These are phyloP conservation scores for Penicillium taxi DNA, from an alignment of 495 filamentous ascomycete species.

Conservation along the genomic window DNA sequence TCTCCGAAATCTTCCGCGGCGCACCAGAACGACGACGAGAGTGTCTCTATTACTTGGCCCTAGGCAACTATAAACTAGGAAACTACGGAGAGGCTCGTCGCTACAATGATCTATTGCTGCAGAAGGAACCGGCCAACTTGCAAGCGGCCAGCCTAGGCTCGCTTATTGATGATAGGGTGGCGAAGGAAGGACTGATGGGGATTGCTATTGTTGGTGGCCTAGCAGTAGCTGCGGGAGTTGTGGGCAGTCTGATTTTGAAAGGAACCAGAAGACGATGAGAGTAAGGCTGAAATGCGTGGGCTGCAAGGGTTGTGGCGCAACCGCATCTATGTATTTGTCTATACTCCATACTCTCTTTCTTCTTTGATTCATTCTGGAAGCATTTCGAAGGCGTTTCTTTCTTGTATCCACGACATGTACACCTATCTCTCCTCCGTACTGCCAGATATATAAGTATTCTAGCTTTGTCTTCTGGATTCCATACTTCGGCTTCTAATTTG, in stretches of 20 bases:
- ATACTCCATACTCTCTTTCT: conserved; percentile 5
- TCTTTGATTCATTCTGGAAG: conserved; percentile 3
- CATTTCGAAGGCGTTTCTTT: conserved; percentile 9
- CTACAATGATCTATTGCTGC: conserved; percentile 88
- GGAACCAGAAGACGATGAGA: conserved; percentile 51
- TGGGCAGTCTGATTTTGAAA: conserved; percentile 77
- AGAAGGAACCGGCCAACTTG: conserved; percentile 80
- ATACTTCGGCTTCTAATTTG: too few species aligned
- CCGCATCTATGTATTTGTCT: conserved; percentile 3
- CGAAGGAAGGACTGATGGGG: conserved; percentile 86
- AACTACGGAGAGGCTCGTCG: conserved; percentile 90
- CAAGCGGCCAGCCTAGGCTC: conserved; percentile 77
- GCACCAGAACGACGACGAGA: conserved; percentile 87
- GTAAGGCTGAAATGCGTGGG: conserved; percentile 7
- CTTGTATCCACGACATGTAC: conserved; percentile 1
- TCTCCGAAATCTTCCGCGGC: conserved; percentile 93
- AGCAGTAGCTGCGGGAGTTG: conserved; percentile 85
- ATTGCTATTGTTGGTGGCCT: conserved; percentile 95
- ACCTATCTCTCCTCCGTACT: background rate
- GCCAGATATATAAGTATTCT: too few species aligned
- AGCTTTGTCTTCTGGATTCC: too few species aligned
- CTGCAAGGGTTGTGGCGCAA: conserved; percentile 19
- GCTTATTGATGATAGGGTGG: conserved; percentile 92
- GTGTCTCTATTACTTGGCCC: conserved; percentile 93
- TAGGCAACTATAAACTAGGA: conserved; percentile 96